A percentile compares a stretch with the other conserved stretches of the same genome.
These are phyloP conservation scores for Fusarium scirpi DNA, from an alignment of 2,329 filamentous ascomycete genomes.

Conservation along the genomic window DNA sequence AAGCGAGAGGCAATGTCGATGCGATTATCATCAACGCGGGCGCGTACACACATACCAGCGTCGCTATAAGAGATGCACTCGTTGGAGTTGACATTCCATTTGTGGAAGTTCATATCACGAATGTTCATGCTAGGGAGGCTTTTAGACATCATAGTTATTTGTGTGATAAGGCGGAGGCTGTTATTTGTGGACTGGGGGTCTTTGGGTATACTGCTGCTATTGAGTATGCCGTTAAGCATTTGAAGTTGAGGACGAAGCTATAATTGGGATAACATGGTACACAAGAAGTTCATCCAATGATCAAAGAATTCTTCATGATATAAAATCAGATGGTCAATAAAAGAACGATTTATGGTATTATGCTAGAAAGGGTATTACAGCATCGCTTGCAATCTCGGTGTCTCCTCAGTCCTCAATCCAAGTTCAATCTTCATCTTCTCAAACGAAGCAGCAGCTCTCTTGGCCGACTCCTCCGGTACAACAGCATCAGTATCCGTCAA, in stretches of 20 bases:
- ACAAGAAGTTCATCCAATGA: no score
- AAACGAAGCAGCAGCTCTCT: constrained; percentile 64
- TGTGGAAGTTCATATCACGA: constrained; percentile 81
- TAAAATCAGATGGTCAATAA: no score
- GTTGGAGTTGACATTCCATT: constrained; percentile 77
- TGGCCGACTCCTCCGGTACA: constrained; percentile 70
- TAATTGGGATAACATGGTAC: neutral
- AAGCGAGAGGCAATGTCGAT: constrained; percentile 68
- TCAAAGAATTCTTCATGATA: no score
- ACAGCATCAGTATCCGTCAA: constrained; percentile 66
- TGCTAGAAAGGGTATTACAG: constrained; percentile 39
- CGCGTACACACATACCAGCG: constrained; percentile 80
- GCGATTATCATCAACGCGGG: constrained; percentile 82
- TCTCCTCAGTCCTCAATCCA: constrained; percentile 43
- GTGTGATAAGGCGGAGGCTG: constrained; percentile 79
- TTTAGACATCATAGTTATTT: constrained; percentile 79
- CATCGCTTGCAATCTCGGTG: constrained; percentile 51
- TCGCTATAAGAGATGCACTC: constrained; percentile 80
- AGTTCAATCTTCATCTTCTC: constrained; percentile 58
- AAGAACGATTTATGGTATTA: constrained; percentile 15
- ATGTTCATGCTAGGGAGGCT: constrained; percentile 77
- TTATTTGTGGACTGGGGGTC: constrained; percentile 76
- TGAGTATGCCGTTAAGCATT: constrained; percentile 63
- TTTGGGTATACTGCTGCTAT: constrained; percentile 72
- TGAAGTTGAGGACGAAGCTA: constrained; percentile 55